Evolutionary conservation across 2,329 filamentous ascomycete species (phyloP), one percentile per base, ranked within the genome.

Genomic region (Stachybotrys chlorohalonatus): DNA sequence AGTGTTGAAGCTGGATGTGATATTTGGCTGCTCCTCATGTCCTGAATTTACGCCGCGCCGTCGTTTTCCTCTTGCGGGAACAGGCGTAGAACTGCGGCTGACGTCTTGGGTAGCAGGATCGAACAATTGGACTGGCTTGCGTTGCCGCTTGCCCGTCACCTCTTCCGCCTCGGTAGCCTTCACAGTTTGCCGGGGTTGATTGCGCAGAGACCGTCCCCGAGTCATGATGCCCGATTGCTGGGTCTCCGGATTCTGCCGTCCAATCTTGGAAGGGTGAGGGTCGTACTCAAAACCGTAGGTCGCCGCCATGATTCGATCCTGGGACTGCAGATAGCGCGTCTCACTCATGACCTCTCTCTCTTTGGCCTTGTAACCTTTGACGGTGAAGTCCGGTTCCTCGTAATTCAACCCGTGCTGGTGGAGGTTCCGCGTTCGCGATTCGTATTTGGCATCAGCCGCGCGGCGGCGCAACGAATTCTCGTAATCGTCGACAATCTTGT

Each of bases 271-370:
- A 2, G 77, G 75, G 52, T 82, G 78, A 9, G 78, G 73, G 59
- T 85, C 82, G 59, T 84, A 82, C 56, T 83, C 79, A 60, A 85
- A 84, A 15, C 79, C 77, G 61, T 85, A 86, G 1, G 77, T 74
- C 57, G 79, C 74, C 7, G 83, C 81, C 75, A 82, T 80, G 57
- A 83, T 72, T 54, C 73, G 73, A 67, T 85, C 81, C 63, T 86
- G 78, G 53, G 73, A 64, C 54, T 79, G 76, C 5, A 75, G 71
- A 48, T 79, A 73, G 30, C 73, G 69, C 0, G 73, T 73, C 53
- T 78, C 76, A 32, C 67, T 70, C 58, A 71, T 67, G 2, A 70
- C 64, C 49, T 78, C 75, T 45, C 70, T 69, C 51, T 72, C 69
- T 50, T 74, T 72, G 16, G 78, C 74, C 51, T 75, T 74, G 59